These are phyloP conservation scores for Fraxinus paxiana DNA, from an alignment of 305 asterid species.

Conservation along the genomic window DNA sequence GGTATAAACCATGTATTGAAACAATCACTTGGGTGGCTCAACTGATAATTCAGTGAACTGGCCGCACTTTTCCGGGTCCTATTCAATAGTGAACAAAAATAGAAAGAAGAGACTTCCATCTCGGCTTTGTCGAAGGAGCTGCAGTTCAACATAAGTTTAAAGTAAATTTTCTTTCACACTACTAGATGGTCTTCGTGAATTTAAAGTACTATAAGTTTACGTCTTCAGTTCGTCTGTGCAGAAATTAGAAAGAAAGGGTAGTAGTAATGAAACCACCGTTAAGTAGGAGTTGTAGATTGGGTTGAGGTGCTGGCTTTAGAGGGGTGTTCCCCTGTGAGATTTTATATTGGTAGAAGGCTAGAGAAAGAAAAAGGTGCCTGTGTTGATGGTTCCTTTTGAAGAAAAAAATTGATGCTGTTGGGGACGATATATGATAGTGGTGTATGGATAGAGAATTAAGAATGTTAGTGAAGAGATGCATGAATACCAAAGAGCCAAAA, in stretches of 20 bases:
- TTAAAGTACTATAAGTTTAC: background rate
- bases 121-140: background rate
- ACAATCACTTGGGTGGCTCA: background rate
- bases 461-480: background rate
- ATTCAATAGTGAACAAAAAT: background rate
- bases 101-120: background rate
- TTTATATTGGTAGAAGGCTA: background rate
- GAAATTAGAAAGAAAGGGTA: background rate
- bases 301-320: background rate
- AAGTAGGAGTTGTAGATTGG: background rate
- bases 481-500: background rate
- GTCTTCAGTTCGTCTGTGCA: background rate
- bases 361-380: background rate
- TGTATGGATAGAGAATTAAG: background rate
- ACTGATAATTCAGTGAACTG: background rate
- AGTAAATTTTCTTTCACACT: background rate
- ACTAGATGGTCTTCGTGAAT: background rate
- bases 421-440: background rate
- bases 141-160: background rate
- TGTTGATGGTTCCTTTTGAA: background rate
- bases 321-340: background rate
- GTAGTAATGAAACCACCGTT: background rate
- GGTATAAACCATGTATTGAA: background rate
- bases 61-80: background rate
- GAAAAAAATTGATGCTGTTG: background rate